Base-by-base conservation (phyloP, 495 filamentous ascomycete genomes). In the Coniosporium apollinis region DNA sequence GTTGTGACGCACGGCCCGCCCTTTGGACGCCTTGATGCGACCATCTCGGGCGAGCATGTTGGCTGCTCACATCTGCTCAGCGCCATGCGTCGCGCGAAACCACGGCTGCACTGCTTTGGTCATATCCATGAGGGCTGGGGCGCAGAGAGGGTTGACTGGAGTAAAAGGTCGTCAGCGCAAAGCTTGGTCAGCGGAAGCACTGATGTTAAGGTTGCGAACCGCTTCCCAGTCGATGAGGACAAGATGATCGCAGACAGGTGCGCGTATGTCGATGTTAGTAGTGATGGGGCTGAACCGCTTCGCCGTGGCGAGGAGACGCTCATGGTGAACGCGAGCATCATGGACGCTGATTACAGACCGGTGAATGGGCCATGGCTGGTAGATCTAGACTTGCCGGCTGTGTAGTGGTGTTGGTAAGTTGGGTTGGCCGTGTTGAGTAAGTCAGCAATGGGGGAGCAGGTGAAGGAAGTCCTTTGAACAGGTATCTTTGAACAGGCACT, bases 51-150 rank as follows among this genome's bases (percentile, higher is more conserved):
- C 5, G 19, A 56, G 14, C 51, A 62, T 30, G 65, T 64, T 14
- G 78, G 76, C 0, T 80, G 72, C 39, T 50, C 56, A 10, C 42
- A 64, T 28, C 57, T 82, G 10, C 72, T 81, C 19, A 53, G 49
- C 0, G 70, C 72, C 8, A 47, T 76, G 13, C 63, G 63, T 3
- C 58, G 56, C 9, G 56, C 65, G 3, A 47, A 59, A 30, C 78
- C 76, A 1, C 54, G 50, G 4, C 44, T 82, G 42, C 74, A 81
- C 49, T 80, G 73, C 46, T 83, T 81, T 40, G 76, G 78, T 3
- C 77, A 82, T 49, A 79, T 82, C 19, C 77, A 81, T 43, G 77
- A 85, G 48, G 74, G 61, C 0, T 81, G 74, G 66, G 80, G 80
- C n/a, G 76, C 68, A 3, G 61, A 64, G 36, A 45, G 72, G 19